These are phyloP conservation scores for Boletus coccyginus DNA, from an alignment of 768 basidiomycete species.

Conservation along the genomic window DNA sequence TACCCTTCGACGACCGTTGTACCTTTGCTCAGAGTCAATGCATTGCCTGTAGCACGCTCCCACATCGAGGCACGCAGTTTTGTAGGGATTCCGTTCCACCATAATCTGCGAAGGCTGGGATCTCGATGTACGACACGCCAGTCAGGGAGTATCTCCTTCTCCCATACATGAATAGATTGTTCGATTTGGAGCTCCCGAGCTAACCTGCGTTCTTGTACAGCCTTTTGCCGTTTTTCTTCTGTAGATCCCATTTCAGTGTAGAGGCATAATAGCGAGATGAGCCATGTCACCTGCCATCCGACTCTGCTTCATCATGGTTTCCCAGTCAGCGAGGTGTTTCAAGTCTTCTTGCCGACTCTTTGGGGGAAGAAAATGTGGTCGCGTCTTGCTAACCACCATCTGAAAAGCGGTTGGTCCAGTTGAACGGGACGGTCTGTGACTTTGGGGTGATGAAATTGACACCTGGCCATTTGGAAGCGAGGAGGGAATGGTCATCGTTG, in stretches of 20 bases:
- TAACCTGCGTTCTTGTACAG: constrained; percentile 58
- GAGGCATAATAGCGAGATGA: background rate
- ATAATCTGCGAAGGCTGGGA: constrained; percentile 62
- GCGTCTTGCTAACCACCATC: constrained; percentile 77
- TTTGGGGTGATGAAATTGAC: constrained; percentile 14
- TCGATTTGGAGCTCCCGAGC: constrained; percentile 67
- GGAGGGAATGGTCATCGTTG: constrained; percentile 27
- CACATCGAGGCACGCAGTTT: constrained; percentile 79
- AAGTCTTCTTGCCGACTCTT: constrained; percentile 73
- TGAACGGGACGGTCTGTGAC: constrained; percentile 49
- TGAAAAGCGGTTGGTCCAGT: constrained; percentile 70
- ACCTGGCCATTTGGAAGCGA: constrained; percentile 26
- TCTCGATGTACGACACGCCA: constrained; percentile 75
- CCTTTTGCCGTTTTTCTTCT: constrained; percentile 73
- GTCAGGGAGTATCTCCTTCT: constrained; percentile 75
- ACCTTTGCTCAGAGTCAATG: constrained; percentile 82
- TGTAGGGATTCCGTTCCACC: constrained; percentile 89
- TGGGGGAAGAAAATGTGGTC: constrained; percentile 84
- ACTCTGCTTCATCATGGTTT: constrained; percentile 84
- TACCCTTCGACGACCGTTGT: constrained; percentile 8
- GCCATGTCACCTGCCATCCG: constrained; percentile 57
- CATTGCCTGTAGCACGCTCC: constrained; percentile 84
- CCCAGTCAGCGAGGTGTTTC: constrained; percentile 84
- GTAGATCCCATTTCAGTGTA: constrained; percentile 1
- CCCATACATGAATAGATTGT: constrained; percentile 71